phyloP scores from a whole-genome alignment of 306 rosid genomes.

The Alnus rubra region DNA sequence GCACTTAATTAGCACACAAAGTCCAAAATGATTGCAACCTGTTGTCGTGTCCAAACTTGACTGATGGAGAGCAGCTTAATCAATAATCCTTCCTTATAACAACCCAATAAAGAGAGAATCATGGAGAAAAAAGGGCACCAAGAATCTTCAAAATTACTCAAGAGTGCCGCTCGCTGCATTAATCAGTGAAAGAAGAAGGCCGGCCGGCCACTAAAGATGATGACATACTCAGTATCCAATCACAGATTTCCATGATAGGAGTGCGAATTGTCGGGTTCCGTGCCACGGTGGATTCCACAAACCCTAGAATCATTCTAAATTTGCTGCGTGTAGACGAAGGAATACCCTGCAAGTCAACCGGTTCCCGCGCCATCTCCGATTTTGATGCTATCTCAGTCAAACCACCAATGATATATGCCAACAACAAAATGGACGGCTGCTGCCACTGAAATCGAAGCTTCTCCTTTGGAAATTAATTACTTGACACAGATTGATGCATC shows the following conservation, averaged over 20 bases:
- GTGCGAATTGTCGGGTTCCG: constrained; percentile 18
- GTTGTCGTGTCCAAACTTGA: constrained; percentile 37
- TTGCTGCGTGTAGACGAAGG: constrained; percentile 24
- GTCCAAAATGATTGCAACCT: constrained; percentile 34
- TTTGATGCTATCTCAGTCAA: constrained; percentile 45
- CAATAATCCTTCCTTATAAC: constrained; percentile 21
- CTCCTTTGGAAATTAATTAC: constrained; percentile 21
- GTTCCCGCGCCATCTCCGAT: constrained; percentile 1
- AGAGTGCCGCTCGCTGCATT: constrained; percentile 18
- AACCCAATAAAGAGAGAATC: constrained; percentile 29
- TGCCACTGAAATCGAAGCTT: constrained; percentile 30
- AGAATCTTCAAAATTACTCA: constrained; percentile 41
- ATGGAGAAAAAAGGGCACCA: constrained; percentile 23
- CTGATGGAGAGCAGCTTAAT: constrained; percentile 10
- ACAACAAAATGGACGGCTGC: constrained; percentile 27
- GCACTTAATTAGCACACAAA: constrained; percentile 30
- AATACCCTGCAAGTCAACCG: constrained; percentile 9
- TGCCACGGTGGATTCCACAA: constrained; percentile 48
- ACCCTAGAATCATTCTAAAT: constrained; percentile 25
- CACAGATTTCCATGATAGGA: constrained; percentile 26
- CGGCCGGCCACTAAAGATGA: constrained; percentile 29
- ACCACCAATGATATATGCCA: constrained; percentile 27
- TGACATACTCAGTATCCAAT: constrained; percentile 35
- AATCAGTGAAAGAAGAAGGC: constrained; percentile 8
- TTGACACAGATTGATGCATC: not conserved